Evolutionary conservation across 352 stramenopile species (phyloP).

Genomic region (Pythium brassicae): DNA sequence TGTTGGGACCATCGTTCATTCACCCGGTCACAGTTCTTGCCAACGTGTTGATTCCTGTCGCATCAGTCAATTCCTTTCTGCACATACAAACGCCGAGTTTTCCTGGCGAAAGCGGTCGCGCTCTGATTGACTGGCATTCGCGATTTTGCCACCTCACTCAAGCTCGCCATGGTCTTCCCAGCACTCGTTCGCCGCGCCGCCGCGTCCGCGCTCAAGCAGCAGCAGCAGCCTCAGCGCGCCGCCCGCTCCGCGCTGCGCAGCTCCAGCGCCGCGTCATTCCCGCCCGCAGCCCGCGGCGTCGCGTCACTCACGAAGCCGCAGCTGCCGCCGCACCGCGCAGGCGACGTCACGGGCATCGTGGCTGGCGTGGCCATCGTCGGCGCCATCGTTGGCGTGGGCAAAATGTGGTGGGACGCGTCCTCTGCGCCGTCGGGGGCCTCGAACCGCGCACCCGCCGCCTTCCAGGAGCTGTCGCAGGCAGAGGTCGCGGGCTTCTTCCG

Average conservation of each 20-base stretch:
- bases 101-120: neutral
- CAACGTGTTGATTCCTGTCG: no score
- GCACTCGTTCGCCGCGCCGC: constrained; percentile 26
- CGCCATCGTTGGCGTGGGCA: constrained; percentile 64
- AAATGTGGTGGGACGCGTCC: constrained; percentile 86
- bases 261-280: neutral
- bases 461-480: constrained; percentile 55
- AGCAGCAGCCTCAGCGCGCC: constrained; percentile 22
- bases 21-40: no score
- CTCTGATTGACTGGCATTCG: neutral
- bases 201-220: constrained; percentile 3
- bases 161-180: constrained; percentile 21
- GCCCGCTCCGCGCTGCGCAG: constrained; percentile 7
- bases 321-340: constrained; percentile 24
- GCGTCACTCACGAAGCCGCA: constrained; percentile 1
- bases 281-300: neutral
- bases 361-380: constrained; percentile 64
- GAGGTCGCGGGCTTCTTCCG: constrained; percentile 69
- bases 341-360: constrained; percentile 62
- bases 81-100: no score
- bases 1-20: no score
- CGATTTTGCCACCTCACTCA: neutral
- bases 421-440: constrained; percentile 19
- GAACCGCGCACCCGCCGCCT: constrained; percentile 7
- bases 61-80: no score